Conservation (phyloP, 2,329 filamentous ascomycete genomes). For the Huntiella savannae region DNA sequence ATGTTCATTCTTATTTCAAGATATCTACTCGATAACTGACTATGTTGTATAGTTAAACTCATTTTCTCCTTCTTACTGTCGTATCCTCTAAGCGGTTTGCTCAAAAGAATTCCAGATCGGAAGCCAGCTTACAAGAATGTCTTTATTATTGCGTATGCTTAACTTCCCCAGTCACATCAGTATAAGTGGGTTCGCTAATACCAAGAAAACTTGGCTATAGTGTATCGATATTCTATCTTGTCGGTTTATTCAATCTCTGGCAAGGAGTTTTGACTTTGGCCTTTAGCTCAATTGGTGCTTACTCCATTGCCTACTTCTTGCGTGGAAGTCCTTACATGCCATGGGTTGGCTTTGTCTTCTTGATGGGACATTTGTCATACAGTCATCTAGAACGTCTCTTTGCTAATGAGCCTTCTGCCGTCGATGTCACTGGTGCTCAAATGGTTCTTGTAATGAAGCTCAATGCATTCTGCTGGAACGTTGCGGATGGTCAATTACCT, state of each 20-base stretch:
- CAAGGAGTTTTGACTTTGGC: constrained; percentile 58
- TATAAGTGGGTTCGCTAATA: background rate
- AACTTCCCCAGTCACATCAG: background rate
- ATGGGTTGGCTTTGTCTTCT: constrained; percentile 83
- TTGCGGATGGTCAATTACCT: constrained; percentile 73
- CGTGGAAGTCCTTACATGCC: constrained; percentile 79
- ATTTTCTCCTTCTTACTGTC: constrained; percentile 79
- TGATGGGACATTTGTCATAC: constrained; percentile 89
- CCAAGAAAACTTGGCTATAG: constrained; percentile 21
- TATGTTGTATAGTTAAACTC: constrained; percentile 54
- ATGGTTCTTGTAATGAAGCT: constrained; percentile 99
- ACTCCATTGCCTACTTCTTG: constrained; percentile 65
- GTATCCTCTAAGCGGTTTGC: constrained; percentile 70
- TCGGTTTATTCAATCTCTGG: constrained; percentile 90
- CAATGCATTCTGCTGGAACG: constrained; percentile 92
- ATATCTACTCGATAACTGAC: background rate
- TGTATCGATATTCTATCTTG: constrained; percentile 71
- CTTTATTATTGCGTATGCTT: constrained; percentile 55
- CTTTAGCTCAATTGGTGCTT: constrained; percentile 62
- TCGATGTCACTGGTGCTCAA: constrained; percentile 88
- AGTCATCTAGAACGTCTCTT: constrained; percentile 74
- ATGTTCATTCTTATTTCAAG: constrained; percentile 14
- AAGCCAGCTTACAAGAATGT: constrained; percentile 71
- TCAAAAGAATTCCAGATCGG: constrained; percentile 79
- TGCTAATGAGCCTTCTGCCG: constrained; percentile 39